phyloP scores from a whole-genome alignment of 2,329 filamentous ascomycete species.

The Colletotrichum sp. region DNA sequence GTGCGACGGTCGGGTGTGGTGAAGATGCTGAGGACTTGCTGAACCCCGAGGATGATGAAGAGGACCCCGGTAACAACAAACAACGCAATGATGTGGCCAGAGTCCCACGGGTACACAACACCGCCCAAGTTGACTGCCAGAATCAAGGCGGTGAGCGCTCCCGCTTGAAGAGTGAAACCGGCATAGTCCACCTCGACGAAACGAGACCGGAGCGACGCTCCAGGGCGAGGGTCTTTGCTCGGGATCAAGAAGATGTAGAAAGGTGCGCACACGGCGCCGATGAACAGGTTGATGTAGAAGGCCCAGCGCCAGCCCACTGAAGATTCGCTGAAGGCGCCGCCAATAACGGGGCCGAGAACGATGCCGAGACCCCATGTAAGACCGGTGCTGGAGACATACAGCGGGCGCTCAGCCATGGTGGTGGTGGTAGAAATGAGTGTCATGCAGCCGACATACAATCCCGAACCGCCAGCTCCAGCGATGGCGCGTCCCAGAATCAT shows the following conservation, averaged over 20 bases:
- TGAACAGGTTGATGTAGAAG: slow-evolving; percentile 59
- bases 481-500: slow-evolving; percentile 50
- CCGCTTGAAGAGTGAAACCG: slow-evolving; percentile 49
- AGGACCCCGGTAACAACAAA: slow-evolving; percentile 47
- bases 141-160: slow-evolving; percentile 38
- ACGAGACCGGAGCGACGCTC: slow-evolving; percentile 28
- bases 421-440: not conserved
- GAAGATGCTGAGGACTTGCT: slow-evolving; percentile 21
- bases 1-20: not conserved
- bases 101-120: slow-evolving; percentile 50
- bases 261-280: slow-evolving; percentile 38
- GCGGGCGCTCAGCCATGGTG: not conserved
- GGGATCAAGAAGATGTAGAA: slow-evolving; percentile 32
- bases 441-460: slow-evolving; percentile 6
- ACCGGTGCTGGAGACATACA: slow-evolving; percentile 24
- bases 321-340: slow-evolving; percentile 45
- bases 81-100: slow-evolving; percentile 46
- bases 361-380: slow-evolving; percentile 48
- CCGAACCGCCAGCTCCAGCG: slow-evolving; percentile 40
- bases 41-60: not conserved
- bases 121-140: slow-evolving; percentile 59
- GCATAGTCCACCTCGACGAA: slow-evolving; percentile 46
- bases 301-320: slow-evolving; percentile 45
- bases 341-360: slow-evolving; percentile 44
- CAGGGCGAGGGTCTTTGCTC: slow-evolving; percentile 22